Conservation (phyloP, 129 eudicot species). For the Lactuca saligna region DNA sequence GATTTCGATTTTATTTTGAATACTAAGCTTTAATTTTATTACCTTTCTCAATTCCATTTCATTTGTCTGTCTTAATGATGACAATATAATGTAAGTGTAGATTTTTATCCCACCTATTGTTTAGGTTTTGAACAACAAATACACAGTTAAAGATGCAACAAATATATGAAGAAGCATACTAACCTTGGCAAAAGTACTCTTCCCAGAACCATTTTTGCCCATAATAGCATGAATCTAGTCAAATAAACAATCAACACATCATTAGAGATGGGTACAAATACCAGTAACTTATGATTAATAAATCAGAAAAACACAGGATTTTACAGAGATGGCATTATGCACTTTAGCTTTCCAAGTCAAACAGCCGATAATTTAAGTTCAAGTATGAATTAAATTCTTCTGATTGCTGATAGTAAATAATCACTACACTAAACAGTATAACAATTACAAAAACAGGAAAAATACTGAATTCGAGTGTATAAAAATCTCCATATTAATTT, state of each 20-base stretch:
- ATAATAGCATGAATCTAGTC: conserved; percentile 88
- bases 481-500: conserved; percentile 5
- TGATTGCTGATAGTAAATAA: not conserved
- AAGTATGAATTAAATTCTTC: not conserved
- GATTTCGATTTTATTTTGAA: too few species aligned
- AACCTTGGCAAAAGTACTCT: conserved; percentile 99
- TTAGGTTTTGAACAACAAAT: too few species aligned
- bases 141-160: not conserved
- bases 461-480: not conserved
- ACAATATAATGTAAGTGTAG: not conserved
- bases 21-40: too few species aligned
- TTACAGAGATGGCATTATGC: not conserved
- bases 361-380: not conserved
- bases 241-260: conserved; percentile 22
- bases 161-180: conserved; percentile 23
- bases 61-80: not conserved
- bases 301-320: not conserved
- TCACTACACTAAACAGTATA: not conserved
- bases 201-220: conserved; percentile 99
- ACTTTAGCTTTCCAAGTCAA: conserved; percentile 3
- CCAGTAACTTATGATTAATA: not conserved
- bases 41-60: too few species aligned
- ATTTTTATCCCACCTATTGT: too few species aligned
- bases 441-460: not conserved
- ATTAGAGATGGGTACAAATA: not conserved